Base-by-base conservation (phyloP, 2,329 filamentous ascomycete genomes). In the Hypoxylon sp. region DNA sequence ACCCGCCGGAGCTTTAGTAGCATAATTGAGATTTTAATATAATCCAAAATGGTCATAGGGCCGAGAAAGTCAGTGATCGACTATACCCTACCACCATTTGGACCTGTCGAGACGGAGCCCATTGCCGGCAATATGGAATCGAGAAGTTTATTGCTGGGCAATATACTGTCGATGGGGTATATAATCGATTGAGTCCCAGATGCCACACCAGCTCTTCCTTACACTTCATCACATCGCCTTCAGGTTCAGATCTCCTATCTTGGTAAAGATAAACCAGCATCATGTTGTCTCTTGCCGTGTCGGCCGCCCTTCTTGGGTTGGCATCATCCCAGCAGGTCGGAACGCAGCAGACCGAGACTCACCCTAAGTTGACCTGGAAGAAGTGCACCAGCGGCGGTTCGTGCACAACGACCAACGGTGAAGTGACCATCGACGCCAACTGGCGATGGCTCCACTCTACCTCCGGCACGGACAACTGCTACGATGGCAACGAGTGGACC, bases 371-470 rank as follows among this genome's bases (percentile, higher is more conserved):
- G 71, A 81, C 76, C 67, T 85, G 83, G 80, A 79, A 83, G 73
- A 80, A 81, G 71, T 87, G 85, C 74, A 81, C 83, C 21, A 69
- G 71, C 61, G 78, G 76, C 31, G 83, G 83, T 51, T 79, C 78
- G 57, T 87, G 85, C 74, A 81, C 80, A 10, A 75, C 77, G 15
- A 79, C 82, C 67, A 77, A 77, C 61, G 83, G 80, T 51, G 82
- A 81, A 48, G 80, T 87, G 35, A 84, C 85, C 51, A 78, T 87
- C 72, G 85, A 87, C 70, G 71, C 84, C 51, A 86, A 86, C 78
- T 87, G 84, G 84, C 83, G 85, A 66, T 87, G 85, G 85, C 77
- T 86, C 47, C 84, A 86, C 75, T 70, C 74, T n/a, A 78, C 76
- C 51, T 70, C 70, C 10, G 80, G 80, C 37, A 81, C 77, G 63